Evolutionary conservation across 257 asterid genomes (phyloP), one percentile per base, ranked within the genome.

Genomic region (Penstemon eatonii): DNA sequence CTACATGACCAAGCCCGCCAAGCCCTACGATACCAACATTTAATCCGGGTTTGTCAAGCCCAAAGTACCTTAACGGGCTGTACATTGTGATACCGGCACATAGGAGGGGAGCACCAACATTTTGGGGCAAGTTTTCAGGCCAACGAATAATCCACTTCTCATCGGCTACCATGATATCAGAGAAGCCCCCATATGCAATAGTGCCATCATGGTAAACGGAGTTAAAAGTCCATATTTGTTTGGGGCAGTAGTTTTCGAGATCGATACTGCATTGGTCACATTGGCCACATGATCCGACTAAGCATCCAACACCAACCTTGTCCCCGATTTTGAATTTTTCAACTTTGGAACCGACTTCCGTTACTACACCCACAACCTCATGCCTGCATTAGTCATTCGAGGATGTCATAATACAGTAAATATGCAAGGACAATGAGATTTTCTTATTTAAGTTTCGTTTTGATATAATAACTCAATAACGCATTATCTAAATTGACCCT

Each of bases 291-390:
- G 87, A 82, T 38, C 77, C 80, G 15, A 72, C 71, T 5, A 76
- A 36, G 65, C 78, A 60, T 7, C 87, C 87, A 0, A 82, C 77
- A 8, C 84, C 87, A 1, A 74, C 87, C 47, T 68, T 68, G 55
- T 82, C 82, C n/a, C 87, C 87, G 12, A 71, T 78, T 45, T 69
- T 68, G 59, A 68, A 70, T 62, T 61, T 79, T 8, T 65, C 33
- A 0, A 82, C 87, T 67, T 79, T 73, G 71, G 67, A 58, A 8
- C 87, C 87, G 2, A 79, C 87, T 70, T 76, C 84, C 5, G 80
- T 73, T 56, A 79, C 87, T 0, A 66, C 58, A 0, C 87, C 84
- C 0, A 72, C 71, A 5, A 79, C 44, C 63, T 82, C 87, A 19
- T 82, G 87, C 59, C 87, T 81, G 75, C 65, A 61, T 52, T 12